Conservation (phyloP, 139 green algal genomes). For the Asterochloris erici region DNA sequence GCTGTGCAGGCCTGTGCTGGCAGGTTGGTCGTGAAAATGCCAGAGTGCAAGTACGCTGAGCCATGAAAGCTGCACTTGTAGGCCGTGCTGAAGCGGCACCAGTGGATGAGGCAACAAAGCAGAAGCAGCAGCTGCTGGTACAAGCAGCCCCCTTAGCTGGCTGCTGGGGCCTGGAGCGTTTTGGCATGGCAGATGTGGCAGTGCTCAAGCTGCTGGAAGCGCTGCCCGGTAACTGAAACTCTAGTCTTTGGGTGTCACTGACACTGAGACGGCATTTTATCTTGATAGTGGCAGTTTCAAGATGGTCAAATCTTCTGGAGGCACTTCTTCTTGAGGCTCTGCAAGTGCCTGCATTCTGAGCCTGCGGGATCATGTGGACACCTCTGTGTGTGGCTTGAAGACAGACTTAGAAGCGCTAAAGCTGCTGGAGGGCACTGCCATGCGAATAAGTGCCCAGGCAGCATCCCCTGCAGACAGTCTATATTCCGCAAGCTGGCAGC, state of each 20-base stretch:
- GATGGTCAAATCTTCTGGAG: too few species aligned
- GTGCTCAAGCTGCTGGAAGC: conserved; percentile 61
- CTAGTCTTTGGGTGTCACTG: conserved; percentile 8
- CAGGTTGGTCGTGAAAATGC: background rate
- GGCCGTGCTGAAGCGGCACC: background rate
- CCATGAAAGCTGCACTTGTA: background rate
- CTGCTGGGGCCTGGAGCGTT: conserved; percentile 56
- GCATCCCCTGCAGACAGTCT: too few species aligned
- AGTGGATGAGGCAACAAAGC: background rate
- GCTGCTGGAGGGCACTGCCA: too few species aligned
- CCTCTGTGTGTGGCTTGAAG: too few species aligned
- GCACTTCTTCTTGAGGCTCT: too few species aligned
- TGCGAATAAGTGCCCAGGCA: too few species aligned
- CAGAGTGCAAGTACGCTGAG: background rate
- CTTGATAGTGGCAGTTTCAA: too few species aligned
- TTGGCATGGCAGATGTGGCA: conserved; percentile 48
- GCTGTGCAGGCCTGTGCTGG: background rate
- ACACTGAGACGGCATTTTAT: too few species aligned
- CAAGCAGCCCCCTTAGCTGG: conserved; percentile 28
- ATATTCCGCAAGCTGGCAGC: too few species aligned
- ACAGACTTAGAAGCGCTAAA: too few species aligned
- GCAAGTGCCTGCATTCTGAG: too few species aligned
- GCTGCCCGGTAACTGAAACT: background rate
- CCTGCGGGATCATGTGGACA: too few species aligned
- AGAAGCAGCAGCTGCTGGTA: conserved; percentile 29